Percentiles rank a stretch among this genome's conserved stretches.
Conservation (phyloP, 257 asterid genomes). For the Solanum bulbocastanum region DNA sequence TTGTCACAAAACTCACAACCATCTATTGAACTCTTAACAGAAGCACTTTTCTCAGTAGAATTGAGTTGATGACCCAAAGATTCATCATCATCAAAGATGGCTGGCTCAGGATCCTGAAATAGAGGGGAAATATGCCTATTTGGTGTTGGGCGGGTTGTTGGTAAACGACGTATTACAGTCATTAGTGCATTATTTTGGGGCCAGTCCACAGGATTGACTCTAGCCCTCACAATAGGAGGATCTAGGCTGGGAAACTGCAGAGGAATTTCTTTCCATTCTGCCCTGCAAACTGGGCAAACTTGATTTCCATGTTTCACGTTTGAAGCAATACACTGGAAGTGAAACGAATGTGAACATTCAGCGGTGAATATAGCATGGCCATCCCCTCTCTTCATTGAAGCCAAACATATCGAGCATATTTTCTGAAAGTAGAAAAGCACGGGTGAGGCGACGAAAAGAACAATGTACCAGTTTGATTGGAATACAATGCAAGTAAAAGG, state of each 20-base stretch:
- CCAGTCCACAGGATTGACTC: slow-evolving; percentile 49
- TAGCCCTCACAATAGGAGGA: slow-evolving; percentile 34
- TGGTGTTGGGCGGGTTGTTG: slow-evolving; percentile 60
- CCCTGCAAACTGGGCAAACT: slow-evolving; percentile 89
- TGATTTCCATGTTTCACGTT: slow-evolving; percentile 91
- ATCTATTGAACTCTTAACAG: slow-evolving; percentile 10
- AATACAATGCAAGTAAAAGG: not conserved
- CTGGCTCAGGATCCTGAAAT: slow-evolving; percentile 66
- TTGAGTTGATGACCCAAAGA: slow-evolving; percentile 41
- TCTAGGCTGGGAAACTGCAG: slow-evolving; percentile 49
- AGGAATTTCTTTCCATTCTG: slow-evolving; percentile 90
- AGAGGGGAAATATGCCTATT: slow-evolving; percentile 26
- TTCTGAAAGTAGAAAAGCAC: slow-evolving; percentile 35
- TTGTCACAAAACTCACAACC: slow-evolving; percentile 1
- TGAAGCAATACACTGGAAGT: slow-evolving; percentile 90
- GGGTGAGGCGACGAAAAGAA: not conserved
- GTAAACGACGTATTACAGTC: slow-evolving; percentile 55
- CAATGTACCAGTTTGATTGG: not conserved
- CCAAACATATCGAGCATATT: slow-evolving; percentile 84
- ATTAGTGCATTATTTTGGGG: slow-evolving; percentile 46
- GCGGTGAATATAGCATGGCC: slow-evolving; percentile 97
- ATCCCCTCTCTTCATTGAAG: slow-evolving; percentile 74
- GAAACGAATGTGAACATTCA: slow-evolving; percentile 94
- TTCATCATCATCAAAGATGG: slow-evolving; percentile 80
- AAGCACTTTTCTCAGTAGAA: slow-evolving; percentile 14